These are phyloP conservation scores for Stephania japonica DNA, from an alignment of 164 flowering plant genomes.

Conservation along the genomic window DNA sequence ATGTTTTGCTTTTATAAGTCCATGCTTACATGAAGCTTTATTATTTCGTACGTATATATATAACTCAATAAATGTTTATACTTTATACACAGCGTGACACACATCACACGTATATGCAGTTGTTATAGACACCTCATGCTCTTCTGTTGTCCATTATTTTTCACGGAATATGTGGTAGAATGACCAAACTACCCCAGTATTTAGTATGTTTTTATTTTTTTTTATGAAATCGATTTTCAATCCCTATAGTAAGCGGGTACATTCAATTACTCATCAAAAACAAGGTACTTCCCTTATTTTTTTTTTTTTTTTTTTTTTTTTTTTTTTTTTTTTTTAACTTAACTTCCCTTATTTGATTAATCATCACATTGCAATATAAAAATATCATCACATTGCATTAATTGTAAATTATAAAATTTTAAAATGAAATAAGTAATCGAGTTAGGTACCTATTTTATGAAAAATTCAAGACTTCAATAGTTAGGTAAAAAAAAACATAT, in stretches of 20 bases:
- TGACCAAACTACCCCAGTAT: constrained; percentile 13
- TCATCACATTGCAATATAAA: too few relatives aligned
- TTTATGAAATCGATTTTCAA: too few relatives aligned
- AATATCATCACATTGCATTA: too few relatives aligned
- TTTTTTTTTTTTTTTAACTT: too few relatives aligned
- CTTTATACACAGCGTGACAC: neutral
- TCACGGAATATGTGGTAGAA: neutral
- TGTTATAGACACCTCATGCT: constrained; percentile 19
- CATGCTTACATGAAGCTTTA: neutral
- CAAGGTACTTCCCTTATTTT: too few relatives aligned
- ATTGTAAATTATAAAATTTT: too few relatives aligned
- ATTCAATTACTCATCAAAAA: neutral
- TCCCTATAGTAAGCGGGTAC: neutral
- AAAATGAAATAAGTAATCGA: too few relatives aligned
- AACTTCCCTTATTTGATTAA: too few relatives aligned
- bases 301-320: too few relatives aligned
- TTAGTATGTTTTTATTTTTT: constrained; percentile 3
- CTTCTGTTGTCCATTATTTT: constrained; percentile 14
- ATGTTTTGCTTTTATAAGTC: neutral
- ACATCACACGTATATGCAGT: neutral
- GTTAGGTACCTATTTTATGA: too few relatives aligned
- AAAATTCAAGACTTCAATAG: too few relatives aligned
- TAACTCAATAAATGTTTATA: neutral
- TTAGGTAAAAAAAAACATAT: too few relatives aligned
- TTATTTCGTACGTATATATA: neutral